Percentiles rank a stretch among this genome's conserved stretches.
Conservation (phyloP, 2,329 filamentous ascomycete genomes). For the Epichloe gansuensis region DNA sequence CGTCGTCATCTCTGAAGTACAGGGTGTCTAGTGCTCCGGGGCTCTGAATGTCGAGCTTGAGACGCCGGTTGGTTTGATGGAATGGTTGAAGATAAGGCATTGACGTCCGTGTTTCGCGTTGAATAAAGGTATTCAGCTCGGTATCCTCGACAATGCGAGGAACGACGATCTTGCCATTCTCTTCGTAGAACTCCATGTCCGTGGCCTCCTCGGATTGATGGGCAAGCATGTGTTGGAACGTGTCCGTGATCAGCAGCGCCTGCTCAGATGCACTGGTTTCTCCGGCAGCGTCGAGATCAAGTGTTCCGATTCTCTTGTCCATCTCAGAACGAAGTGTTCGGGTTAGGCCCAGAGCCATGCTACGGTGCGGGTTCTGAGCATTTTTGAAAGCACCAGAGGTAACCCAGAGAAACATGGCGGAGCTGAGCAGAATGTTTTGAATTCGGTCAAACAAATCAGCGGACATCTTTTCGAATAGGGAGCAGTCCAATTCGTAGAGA, state of each 20-base stretch:
- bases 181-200: slow-evolving; percentile 20
- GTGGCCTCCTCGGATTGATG: slow-evolving; percentile 4
- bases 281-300: slow-evolving; percentile 29
- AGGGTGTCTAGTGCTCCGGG: slow-evolving; percentile 26
- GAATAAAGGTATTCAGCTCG: slow-evolving; percentile 15
- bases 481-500: slow-evolving; percentile 28
- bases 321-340: slow-evolving; percentile 34
- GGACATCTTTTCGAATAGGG: slow-evolving; percentile 28
- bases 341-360: slow-evolving; percentile 32
- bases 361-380: slow-evolving; percentile 24
- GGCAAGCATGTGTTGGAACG: neutral
- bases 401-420: slow-evolving; percentile 26
- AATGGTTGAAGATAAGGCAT: slow-evolving; percentile 24
- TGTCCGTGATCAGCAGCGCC: neutral
- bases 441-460: neutral
- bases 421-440: slow-evolving; percentile 5
- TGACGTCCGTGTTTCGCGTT: slow-evolving; percentile 13
- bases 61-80: slow-evolving; percentile 18
- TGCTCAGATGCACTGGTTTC: slow-evolving; percentile 1
- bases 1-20: slow-evolving; percentile 25
- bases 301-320: slow-evolving; percentile 28
- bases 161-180: slow-evolving; percentile 15
- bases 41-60: slow-evolving; percentile 26
- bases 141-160: slow-evolving; percentile 16
- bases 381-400: slow-evolving; percentile 25